Evolutionary conservation across 1,284 basidiomycete genomes (phyloP).

Genomic region (Cutaneotrichosporon mucoides): DNA sequence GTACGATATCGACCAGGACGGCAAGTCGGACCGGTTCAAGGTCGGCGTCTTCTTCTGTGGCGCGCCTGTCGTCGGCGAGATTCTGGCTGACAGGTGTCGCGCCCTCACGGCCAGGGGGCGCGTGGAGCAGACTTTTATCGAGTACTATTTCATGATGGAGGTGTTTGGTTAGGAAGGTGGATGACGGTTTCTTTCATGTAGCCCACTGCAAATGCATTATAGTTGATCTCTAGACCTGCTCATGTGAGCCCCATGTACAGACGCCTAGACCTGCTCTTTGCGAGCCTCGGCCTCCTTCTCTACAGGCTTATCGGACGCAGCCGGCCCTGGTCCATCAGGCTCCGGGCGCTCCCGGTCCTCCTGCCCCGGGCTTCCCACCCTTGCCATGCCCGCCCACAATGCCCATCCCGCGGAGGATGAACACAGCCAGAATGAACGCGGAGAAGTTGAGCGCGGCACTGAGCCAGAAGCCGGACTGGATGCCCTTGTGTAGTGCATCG

Average conservation of each 20-base stretch:
- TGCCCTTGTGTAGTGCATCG: slow-evolving; percentile 23
- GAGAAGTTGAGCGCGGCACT: slow-evolving; percentile 29
- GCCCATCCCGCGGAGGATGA: slow-evolving; percentile 32
- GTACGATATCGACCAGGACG: slow-evolving; percentile 14
- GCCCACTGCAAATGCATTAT: neutral
- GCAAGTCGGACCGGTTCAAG: slow-evolving; percentile 23
- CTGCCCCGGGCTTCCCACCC: neutral
- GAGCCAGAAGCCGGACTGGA: slow-evolving; percentile 41
- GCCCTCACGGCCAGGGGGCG: slow-evolving; percentile 23
- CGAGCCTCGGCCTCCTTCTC: neutral
- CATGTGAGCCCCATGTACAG: neutral
- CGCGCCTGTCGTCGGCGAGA: slow-evolving; percentile 31
- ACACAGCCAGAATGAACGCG: slow-evolving; percentile 27
- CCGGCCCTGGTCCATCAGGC: neutral
- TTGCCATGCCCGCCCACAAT: slow-evolving; percentile 9
- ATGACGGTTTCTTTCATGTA: neutral
- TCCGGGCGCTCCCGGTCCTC: neutral
- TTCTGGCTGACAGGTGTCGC: slow-evolving; percentile 29
- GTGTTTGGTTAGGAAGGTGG: slow-evolving; percentile 20
- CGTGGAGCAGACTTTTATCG: slow-evolving; percentile 22
- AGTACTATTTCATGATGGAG: slow-evolving; percentile 34
- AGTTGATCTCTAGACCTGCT: neutral
- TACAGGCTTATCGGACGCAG: neutral
- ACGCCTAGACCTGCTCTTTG: too few species aligned
- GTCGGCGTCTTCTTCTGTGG: slow-evolving; percentile 37